Evolutionary conservation across 2,329 filamentous ascomycete species (phyloP), one percentile per base, ranked within the genome.

Genomic region (Exophiala phaeomuriformis): DNA sequence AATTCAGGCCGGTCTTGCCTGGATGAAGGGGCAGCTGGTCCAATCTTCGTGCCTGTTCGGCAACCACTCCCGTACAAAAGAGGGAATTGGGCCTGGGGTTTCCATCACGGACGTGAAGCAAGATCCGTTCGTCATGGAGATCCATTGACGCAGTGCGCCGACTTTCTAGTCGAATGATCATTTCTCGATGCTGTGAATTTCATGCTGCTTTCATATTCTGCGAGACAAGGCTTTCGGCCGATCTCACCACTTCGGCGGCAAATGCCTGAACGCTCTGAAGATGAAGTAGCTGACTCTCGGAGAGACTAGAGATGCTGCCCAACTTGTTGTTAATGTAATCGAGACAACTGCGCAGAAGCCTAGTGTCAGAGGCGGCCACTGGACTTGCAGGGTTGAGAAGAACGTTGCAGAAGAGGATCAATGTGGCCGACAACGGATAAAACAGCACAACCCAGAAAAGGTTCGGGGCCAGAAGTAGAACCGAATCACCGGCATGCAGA

Each of bases 401-500:
- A 37, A 49, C 42, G 28, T 49, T 49, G 37, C 47, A 49, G 47
- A 49, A 41, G 7, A 49, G 9, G 32, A 32, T 28, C 44, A 47
- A 37, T 27, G 32, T 47, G 5, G 44, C 44, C 6, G 44, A 47
- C 8, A 47, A 3, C 9, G 44, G 44, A 28, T 47, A 47, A n/a
- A 47, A 47, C 5, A 47, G 10, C 12, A 47, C 32, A 32, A 47
- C 19, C 44, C 51, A 56, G 46, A 52, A 52, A 19, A 52, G n/a
- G 12, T 41, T 46, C 5, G 49, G 49, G 1, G 40, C 5, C 12
- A 40, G 8, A 6, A 41, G 5, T 27, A 32, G 35, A 4, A 36
- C 27, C 39, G 39, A 27, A n/a, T 49, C 44, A n/a, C n/a, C 40
- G 37, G 30, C 19, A 35, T 47, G 40, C 2, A 81, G 60, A 46